Percentiles rank a stretch among this genome's conserved stretches.
These are phyloP conservation scores for Arctium lappa DNA, from an alignment of 129 eudicot genomes.

Conservation along the genomic window DNA sequence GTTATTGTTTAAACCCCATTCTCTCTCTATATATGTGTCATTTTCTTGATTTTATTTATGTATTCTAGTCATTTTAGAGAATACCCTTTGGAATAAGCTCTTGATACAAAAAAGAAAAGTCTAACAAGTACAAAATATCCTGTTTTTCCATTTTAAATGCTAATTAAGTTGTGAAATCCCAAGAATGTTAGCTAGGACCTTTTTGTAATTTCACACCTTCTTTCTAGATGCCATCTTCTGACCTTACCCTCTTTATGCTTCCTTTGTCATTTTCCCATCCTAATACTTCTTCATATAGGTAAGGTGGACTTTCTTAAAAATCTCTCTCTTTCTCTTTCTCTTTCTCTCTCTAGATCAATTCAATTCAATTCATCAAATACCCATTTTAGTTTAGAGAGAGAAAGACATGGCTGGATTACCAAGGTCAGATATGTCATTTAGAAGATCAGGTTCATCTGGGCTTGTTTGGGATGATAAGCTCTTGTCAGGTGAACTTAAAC, in stretches of 20 bases:
- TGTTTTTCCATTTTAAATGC: background rate
- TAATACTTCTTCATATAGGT: slow-evolving; percentile 1
- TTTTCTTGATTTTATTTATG: too few relatives aligned
- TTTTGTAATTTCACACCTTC: slow-evolving; percentile 19
- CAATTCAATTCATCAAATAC: background rate
- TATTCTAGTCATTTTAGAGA: too few relatives aligned
- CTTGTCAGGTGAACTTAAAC: slow-evolving; percentile 43
- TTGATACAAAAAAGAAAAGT: too few relatives aligned
- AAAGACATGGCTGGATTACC: slow-evolving; percentile 49
- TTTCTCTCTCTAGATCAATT: slow-evolving; percentile 9
- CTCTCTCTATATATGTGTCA: too few relatives aligned
- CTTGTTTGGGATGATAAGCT: slow-evolving; percentile 77
- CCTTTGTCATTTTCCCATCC: slow-evolving; percentile 27
- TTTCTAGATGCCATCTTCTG: slow-evolving; percentile 34
- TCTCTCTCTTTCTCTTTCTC: slow-evolving; percentile 9
- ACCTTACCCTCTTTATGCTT: slow-evolving; percentile 30
- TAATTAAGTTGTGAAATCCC: slow-evolving; percentile 4
- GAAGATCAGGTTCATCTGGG: slow-evolving; percentile 86
- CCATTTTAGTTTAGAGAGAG: slow-evolving; percentile 11
- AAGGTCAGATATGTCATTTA: slow-evolving; percentile 69
- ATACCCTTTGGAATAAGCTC: too few relatives aligned
- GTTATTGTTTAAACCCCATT: too few relatives aligned
- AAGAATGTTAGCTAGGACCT: slow-evolving; percentile 19
- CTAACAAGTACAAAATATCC: too few relatives aligned
- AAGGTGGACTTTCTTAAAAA: background rate